These are phyloP conservation scores for Gleditsia sinensis DNA, from an alignment of 306 rosid genomes.

Conservation along the genomic window DNA sequence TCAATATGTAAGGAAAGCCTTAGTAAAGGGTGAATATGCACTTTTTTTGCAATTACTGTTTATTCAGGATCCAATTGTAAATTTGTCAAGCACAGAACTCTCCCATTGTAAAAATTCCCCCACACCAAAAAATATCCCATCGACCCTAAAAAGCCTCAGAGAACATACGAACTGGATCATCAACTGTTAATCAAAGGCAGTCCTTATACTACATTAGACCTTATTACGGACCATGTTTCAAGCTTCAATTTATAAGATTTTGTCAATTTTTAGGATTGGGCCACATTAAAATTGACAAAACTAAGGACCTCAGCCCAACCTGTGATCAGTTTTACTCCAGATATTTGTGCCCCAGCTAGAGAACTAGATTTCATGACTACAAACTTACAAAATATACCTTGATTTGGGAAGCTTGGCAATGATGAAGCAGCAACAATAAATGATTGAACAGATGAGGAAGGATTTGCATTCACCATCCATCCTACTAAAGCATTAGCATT, in stretches of 20 bases:
- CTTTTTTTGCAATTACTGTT: neutral
- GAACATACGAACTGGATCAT: neutral
- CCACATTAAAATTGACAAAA: neutral
- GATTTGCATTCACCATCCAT: slow-evolving; percentile 49
- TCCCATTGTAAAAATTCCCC: neutral
- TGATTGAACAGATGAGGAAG: slow-evolving; percentile 45
- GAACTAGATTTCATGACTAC: slow-evolving; percentile 21
- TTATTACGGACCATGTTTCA: neutral
- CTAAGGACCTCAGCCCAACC: neutral
- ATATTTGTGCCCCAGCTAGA: neutral
- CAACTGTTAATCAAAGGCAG: neutral
- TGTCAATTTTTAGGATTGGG: neutral
- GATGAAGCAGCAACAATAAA: slow-evolving; percentile 38
- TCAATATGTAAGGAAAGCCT: neutral
- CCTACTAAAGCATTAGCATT: slow-evolving; percentile 47
- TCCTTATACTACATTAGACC: neutral
- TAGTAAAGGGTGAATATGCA: neutral
- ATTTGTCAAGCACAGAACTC: neutral
- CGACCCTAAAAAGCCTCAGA: slow-evolving; percentile 51
- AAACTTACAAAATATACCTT: slow-evolving; percentile 45
- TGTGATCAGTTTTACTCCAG: neutral
- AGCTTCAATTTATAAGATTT: neutral
- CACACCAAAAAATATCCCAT: neutral
- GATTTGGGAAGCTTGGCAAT: slow-evolving; percentile 45
- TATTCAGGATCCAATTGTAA: slow-evolving; percentile 9